phyloP scores from a whole-genome alignment of 2,329 filamentous ascomycete species.

The Exophiala sp. region DNA sequence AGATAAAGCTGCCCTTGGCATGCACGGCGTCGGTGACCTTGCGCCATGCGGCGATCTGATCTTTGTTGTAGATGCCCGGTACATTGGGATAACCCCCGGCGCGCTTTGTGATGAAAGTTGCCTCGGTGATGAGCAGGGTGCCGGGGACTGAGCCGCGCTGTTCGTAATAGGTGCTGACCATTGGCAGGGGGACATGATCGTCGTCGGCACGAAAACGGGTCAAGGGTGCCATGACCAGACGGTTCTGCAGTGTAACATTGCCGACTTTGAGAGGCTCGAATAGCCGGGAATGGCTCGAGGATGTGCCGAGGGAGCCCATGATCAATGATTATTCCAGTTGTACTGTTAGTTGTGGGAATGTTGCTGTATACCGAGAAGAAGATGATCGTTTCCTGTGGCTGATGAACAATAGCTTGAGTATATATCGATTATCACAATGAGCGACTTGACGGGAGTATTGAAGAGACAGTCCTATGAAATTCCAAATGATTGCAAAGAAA shows the following conservation, averaged over 20 bases:
- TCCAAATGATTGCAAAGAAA: too few relatives aligned
- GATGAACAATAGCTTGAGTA: background rate
- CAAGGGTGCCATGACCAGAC: conserved; percentile 51
- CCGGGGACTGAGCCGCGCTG: conserved; percentile 39
- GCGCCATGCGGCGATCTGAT: conserved; percentile 51
- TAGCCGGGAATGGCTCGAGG: conserved; percentile 33
- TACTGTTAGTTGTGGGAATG: background rate
- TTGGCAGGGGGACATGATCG: conserved; percentile 37
- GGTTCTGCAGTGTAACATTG: conserved; percentile 49
- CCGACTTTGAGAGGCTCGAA: conserved; percentile 45
- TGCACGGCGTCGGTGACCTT: conserved; percentile 51
- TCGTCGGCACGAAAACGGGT: conserved; percentile 51
- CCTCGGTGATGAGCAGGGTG: conserved; percentile 36
- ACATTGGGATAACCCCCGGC: conserved; percentile 17
- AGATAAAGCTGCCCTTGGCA: conserved; percentile 48
- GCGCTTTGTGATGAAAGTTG: conserved; percentile 20
- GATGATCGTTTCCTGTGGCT: background rate
- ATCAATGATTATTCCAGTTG: background rate
- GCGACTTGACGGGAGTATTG: too few relatives aligned
- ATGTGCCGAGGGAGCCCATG: conserved; percentile 12
- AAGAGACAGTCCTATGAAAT: too few relatives aligned
- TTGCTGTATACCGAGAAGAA: background rate
- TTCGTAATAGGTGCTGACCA: conserved; percentile 40
- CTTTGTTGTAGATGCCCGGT: conserved; percentile 17
- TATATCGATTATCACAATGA: too few relatives aligned